Base-by-base conservation (phyloP, 2,329 filamentous ascomycete genomes). In the Trichoderma cornu-damae region DNA sequence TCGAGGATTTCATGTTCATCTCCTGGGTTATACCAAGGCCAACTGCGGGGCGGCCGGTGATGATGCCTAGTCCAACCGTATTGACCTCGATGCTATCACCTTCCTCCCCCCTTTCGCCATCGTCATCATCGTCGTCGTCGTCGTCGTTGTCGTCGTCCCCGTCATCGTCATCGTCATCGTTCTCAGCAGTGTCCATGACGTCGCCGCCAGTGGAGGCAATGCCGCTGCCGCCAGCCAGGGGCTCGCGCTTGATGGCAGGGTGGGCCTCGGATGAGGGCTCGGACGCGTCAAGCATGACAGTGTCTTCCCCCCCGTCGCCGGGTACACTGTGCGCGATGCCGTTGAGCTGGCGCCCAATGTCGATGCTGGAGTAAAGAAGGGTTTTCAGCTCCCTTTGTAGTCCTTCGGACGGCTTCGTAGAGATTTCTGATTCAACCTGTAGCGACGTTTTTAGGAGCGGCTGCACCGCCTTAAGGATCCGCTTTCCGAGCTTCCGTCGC, bases 391-490 rank as follows among this genome's bases (percentile, higher is more conserved):
- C 87, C 62, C 83, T 83, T 37, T 89, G 76, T 56, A 92, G 80
- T 47, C 80, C 80, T 52, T 91, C 87, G 44, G 85, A 82, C 1
- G 88, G 78, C 65, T 85, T 87, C 52, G 85, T 81, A 50, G 81
- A 85, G 40, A 96, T 79, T 60, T 94, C 89, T n/a, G 89, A 86
- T 70, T 97, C 93, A 55, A 89, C 89, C 53, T 81, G 82, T 46
- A 91, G 74, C 0, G 90, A 90, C 55, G 83, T 80, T 69, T 96
- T 88, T 3, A 96, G 77, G 43, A 85, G 80, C 12, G 88, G 85
- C 69, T 95, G 89, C 30, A 96, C 81, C 1, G 86, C 84, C 69
- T 90, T 95, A 63, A 96, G 81, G 60, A 96, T 96, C 24, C 91
- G 84, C 72, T 95, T 96, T 22, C 89, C 90, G n/a, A 96, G 76